Percentiles rank a stretch among this genome's conserved stretches.
Conservation (phyloP, 179 eudicot genomes). For the Patellifolia procumbens region DNA sequence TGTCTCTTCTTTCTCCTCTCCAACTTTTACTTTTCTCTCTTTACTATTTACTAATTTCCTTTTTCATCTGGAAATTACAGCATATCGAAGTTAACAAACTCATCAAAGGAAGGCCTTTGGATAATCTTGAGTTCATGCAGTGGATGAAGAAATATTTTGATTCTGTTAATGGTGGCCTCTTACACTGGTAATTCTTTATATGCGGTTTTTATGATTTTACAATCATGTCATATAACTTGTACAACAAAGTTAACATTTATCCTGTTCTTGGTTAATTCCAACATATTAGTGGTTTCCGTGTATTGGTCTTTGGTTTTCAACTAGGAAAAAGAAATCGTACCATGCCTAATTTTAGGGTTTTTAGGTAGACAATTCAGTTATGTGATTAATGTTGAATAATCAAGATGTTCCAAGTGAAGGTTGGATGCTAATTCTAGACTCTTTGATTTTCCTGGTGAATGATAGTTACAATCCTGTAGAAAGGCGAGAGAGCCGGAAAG, state of each 20-base stretch:
- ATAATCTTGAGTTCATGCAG: slow-evolving; percentile 82
- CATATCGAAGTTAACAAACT: slow-evolving; percentile 81
- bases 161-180: slow-evolving; percentile 53
- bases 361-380: no score
- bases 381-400: no score
- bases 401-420: not conserved
- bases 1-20: not conserved
- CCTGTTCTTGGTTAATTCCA: no score
- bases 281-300: no score
- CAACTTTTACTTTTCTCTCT: not conserved
- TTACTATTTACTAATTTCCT: not conserved
- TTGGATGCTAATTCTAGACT: not conserved
- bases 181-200: slow-evolving; percentile 31
- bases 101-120: slow-evolving; percentile 69
- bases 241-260: no score
- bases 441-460: not conserved
- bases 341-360: no score
- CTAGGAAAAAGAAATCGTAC: no score
- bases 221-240: no score
- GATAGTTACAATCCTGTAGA: slow-evolving; percentile 68
- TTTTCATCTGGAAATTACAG: slow-evolving; percentile 32
- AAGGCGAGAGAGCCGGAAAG: slow-evolving; percentile 69
- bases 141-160: slow-evolving; percentile 87
- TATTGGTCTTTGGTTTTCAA: no score
- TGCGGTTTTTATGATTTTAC: no score